These are phyloP conservation scores for Peronospora farinosa DNA, from an alignment of 352 stramenopile species.

Conservation along the genomic window DNA sequence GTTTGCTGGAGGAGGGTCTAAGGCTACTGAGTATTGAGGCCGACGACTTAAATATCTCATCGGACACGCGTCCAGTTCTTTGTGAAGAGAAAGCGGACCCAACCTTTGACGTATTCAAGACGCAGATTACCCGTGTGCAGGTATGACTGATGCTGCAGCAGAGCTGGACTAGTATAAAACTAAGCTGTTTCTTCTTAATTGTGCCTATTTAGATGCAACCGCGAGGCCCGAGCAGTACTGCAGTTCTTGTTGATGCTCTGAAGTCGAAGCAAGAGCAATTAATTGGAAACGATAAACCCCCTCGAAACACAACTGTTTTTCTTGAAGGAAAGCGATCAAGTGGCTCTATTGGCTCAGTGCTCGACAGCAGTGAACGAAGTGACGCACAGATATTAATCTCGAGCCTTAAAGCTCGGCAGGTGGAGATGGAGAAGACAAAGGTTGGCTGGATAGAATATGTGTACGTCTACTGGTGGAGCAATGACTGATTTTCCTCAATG, in stretches of 20 bases:
- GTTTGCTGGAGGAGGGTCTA: constrained; percentile 43
- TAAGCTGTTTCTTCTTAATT: neutral
- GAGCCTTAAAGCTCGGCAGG: constrained; percentile 61
- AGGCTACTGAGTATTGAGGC: constrained; percentile 65
- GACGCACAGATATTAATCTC: constrained; percentile 69
- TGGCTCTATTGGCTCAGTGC: constrained; percentile 12
- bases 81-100: constrained; percentile 30
- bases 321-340: constrained; percentile 22
- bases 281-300: constrained; percentile 46
- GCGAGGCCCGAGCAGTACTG: constrained; percentile 64
- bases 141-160: constrained; percentile 17
- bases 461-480: neutral
- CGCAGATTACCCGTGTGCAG: constrained; percentile 79
- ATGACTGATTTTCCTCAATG: constrained; percentile 9
- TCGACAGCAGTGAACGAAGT: constrained; percentile 32
- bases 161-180: neutral
- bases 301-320: constrained; percentile 57
- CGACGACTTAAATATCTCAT: constrained; percentile 63
- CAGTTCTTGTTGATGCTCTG: constrained; percentile 67
- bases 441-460: constrained; percentile 22
- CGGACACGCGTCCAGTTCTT: constrained; percentile 41
- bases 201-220: constrained; percentile 57
- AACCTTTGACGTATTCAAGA: constrained; percentile 75
- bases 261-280: constrained; percentile 76
- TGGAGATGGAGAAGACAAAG: constrained; percentile 76